phyloP scores from a whole-genome alignment of 768 basidiomycete species.

The Auriculariales sp. region DNA sequence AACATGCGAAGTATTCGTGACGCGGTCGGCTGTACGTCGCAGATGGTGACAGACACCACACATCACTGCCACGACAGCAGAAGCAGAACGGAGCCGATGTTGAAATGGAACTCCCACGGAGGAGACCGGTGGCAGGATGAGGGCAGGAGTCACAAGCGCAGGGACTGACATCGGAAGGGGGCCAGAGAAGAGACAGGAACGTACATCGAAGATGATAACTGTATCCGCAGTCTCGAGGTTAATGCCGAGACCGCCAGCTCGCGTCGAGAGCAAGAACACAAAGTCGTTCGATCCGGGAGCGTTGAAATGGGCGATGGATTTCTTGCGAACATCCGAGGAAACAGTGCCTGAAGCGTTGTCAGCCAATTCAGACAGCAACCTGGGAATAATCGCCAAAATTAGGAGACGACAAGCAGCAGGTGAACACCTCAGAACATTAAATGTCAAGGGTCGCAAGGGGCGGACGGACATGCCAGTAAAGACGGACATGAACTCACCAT shows the following conservation, averaged over 20 bases:
- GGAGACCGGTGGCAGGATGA: too few relatives aligned
- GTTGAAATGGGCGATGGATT: constrained; percentile 95
- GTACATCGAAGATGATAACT: constrained; percentile 95
- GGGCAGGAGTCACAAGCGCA: too few relatives aligned
- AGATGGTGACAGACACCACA: too few relatives aligned
- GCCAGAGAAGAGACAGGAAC: constrained; percentile 22
- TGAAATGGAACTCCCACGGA: too few relatives aligned
- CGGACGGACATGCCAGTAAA: neutral
- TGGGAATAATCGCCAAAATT: neutral
- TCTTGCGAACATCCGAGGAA: constrained; percentile 82
- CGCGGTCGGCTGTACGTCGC: too few relatives aligned
- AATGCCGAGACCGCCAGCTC: constrained; percentile 95
- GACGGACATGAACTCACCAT: constrained; percentile 37
- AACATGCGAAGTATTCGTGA: too few relatives aligned
- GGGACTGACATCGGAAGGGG: too few relatives aligned
- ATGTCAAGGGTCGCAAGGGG: neutral
- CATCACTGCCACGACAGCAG: too few relatives aligned
- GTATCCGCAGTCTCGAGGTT: constrained; percentile 98
- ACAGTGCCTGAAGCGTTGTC: constrained; percentile 30
- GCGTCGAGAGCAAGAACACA: constrained; percentile 89
- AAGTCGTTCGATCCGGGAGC: constrained; percentile 87
- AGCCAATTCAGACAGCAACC: neutral
- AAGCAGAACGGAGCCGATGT: too few relatives aligned
- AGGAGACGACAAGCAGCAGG: constrained; percentile 20
- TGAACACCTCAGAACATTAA: too few relatives aligned